Base-by-base conservation (phyloP, 495 filamentous ascomycete species). In the Clavariopsis aquatica region DNA sequence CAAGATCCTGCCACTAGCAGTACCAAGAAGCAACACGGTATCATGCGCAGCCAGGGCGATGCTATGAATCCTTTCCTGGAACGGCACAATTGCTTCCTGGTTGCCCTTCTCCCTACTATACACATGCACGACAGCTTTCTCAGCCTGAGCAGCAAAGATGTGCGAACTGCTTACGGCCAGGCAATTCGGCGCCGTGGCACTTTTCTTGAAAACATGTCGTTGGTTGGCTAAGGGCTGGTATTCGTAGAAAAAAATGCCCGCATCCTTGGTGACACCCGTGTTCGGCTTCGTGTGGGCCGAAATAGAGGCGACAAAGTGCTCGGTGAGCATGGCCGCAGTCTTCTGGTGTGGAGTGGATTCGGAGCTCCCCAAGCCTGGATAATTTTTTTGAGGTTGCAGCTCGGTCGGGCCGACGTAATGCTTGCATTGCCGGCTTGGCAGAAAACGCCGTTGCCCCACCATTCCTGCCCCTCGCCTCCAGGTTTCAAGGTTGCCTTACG, bases 41-140 rank as follows among this genome's bases (percentile, higher is more conserved):
- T 78, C 59, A 73, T 81, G 71, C 31, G 80, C 81, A n/a, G 82
- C 84, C 22, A 87, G 73, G 7, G 82, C 78, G 62, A 93, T 75
- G 78, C 88, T 90, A 68, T 82, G 89, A 72, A 94, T 91, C 68
- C 87, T 84, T 76, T 96, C 93, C 7, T 84, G 87, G 64, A 97
- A 96, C 2, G 91, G 89, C 10, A 96, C 85, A 22, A 89, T 80
- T 7, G 90, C 88, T 75, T 97, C 93, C 71, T 95, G 89, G 66
- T 89, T 94, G 17, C 89, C 89, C 49, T 89, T 89, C 57, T 87
- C 81, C 52, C 92, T 83, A 55, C 83, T 90, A 73, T 96, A 98
- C 56, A 98, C 89, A 78, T 97, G 91, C 6, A 98, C 81, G 28
- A 95, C 87, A 0, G 92, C 91, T 75, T 97, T 98, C 38, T 91